phyloP scores from a whole-genome alignment of 2,329 filamentous ascomycete species.

The Epicoccum nigrum region DNA sequence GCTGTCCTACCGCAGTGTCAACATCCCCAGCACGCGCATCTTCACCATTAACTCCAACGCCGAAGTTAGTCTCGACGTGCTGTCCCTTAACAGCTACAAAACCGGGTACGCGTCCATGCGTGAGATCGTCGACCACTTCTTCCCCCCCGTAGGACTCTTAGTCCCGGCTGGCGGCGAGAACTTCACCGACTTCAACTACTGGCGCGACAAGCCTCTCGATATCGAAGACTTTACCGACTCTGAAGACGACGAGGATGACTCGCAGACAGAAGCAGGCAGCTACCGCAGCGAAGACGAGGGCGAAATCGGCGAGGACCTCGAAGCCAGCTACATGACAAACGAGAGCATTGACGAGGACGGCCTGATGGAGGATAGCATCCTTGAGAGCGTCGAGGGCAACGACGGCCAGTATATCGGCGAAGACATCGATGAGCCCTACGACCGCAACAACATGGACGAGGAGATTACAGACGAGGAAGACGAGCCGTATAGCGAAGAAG shows the following conservation, averaged over 20 bases:
- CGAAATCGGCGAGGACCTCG: constrained; percentile 54
- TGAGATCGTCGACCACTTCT: constrained; percentile 97
- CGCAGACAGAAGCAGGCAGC: constrained; percentile 52
- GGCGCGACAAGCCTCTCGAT: constrained; percentile 84
- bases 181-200: constrained; percentile 97
- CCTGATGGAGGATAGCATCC: constrained; percentile 53
- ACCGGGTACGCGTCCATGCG: constrained; percentile 97
- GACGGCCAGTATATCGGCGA: constrained; percentile 21
- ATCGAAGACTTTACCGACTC: constrained; percentile 88
- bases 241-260: constrained; percentile 60
- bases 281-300: constrained; percentile 60
- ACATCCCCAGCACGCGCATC: constrained; percentile 91
- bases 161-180: constrained; percentile 90
- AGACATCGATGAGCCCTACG: constrained; percentile 22
- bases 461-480: constrained; percentile 22
- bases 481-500: constrained; percentile 33
- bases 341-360: constrained; percentile 54
- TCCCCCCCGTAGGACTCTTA: constrained; percentile 86
- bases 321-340: constrained; percentile 64
- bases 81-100: constrained; percentile 92
- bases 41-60: constrained; percentile 99
- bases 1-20: constrained; percentile 92
- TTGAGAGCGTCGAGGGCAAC: constrained; percentile 57
- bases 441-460: constrained; percentile 25
- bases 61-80: constrained; percentile 87